Evolutionary conservation across 2,329 filamentous ascomycete genomes (phyloP), one percentile per base, ranked within the genome.

Genomic region (Aureobasidium sp.): DNA sequence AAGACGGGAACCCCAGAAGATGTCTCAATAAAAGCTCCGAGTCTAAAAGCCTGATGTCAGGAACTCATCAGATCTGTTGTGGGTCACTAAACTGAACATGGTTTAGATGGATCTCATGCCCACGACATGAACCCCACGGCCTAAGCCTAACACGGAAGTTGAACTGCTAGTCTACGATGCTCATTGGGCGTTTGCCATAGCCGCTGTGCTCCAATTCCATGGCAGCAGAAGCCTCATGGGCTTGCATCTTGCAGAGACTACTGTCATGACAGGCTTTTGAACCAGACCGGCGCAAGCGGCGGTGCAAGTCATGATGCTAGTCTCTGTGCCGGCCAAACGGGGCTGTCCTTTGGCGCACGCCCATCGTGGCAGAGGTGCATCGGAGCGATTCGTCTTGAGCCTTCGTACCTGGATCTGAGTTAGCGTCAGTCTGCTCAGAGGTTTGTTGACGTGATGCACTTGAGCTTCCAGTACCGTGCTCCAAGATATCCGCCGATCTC

Each of bases 401-500:
- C 44, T 57, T 45, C 30, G 53, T 57, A 57, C 53, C 53, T 57
- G 53, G 30, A 57, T 45, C 52, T 13, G 45, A 59, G 4, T 34
- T 59, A 59, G 57, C 57, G 44, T 59, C 25, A 49, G 36, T 49
- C 42, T 59, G 45, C 21, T 25, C 44, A 50, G 25, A 42, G 36
- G 32, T 36, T 44, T 32, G 45, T 59, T 59, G 57, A 59, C 57
- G 57, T 59, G 57, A 59, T 59, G 57, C 45, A 59, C 34, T 59
- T 29, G 57, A 59, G 32, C n/a, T 25, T 50, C 36, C n/a, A 59
- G 57, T 59, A 45, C 57, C 57, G 57, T 59, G 57, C 57, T 59
- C 34, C 42, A 29, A 41, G 44, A 50, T 59, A 42, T 42, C 44
- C 29, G 60, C 60, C 60, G 60, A 62, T 62, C 60, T 47, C 45